phyloP scores from a whole-genome alignment of 1,139 yeast genomes.

The Citeromyces hawaiiensis region DNA sequence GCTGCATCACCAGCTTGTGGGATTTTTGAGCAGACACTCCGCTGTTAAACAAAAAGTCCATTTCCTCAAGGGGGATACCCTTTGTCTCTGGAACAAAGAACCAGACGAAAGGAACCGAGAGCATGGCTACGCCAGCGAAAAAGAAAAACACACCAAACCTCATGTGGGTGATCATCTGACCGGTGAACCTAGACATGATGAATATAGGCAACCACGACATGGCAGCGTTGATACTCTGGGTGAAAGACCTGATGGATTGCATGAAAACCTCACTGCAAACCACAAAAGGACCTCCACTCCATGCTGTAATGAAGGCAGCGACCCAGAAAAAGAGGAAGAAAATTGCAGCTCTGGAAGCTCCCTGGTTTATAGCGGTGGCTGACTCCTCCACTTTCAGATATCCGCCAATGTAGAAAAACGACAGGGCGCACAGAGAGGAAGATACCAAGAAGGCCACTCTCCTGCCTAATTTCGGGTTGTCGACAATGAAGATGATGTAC shows the following conservation, averaged over 20 bases:
- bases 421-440: conserved; percentile 29
- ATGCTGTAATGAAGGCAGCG: conserved; percentile 25
- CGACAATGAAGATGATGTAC: conserved; percentile 33
- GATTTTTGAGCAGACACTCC: conserved; percentile 21
- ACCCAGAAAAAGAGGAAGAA: conserved; percentile 36
- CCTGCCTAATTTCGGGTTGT: conserved; percentile 25
- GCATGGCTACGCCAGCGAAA: conserved; percentile 24
- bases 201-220: conserved; percentile 38
- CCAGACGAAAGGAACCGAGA: conserved; percentile 21
- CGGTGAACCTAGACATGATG: conserved; percentile 30
- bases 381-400: conserved; percentile 29
- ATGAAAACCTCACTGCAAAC: conserved; percentile 30
- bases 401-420: conserved; percentile 37
- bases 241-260: conserved; percentile 25
- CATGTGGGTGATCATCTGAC: conserved; percentile 26
- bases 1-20: conserved; percentile 4
- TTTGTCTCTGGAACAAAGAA: conserved; percentile 27
- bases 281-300: conserved; percentile 38
- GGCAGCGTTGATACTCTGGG: conserved; percentile 30
- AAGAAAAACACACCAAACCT: conserved; percentile 30
- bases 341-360: conserved; percentile 34
- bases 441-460: conserved; percentile 25
- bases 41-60: conserved; percentile 25
- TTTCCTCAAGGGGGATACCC: conserved; percentile 27
- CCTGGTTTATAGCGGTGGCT: conserved; percentile 16